Base-by-base conservation (phyloP, 2,329 filamentous ascomycete species). In the Epichloe sibirici region DNA sequence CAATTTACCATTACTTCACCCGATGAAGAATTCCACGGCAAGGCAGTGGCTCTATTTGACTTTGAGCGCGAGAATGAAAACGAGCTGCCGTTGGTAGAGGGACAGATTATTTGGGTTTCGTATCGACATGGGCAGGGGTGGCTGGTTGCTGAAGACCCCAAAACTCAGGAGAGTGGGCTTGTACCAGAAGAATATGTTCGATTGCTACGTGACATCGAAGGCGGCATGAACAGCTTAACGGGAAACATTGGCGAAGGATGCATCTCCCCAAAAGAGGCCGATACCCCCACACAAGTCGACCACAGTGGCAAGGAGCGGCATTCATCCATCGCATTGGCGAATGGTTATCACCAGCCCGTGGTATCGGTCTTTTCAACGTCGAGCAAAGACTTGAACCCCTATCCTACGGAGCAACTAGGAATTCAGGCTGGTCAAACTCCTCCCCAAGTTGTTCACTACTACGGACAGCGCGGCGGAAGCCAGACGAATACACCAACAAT, bases 111-210 rank as follows among this genome's bases (percentile, higher is more conserved):
- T 53, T 86, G 93, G 74, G 90, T 98, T 25, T 95, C 89, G 15
- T 98, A 97, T 67, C 81, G 93, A 44, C 90, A 97, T 65, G 91
- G 91, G 15, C 90, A 97, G 69, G 93, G 93, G 52, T 98, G 93
- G 93, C 77, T 98, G 49, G 93, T 98, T 25, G 93, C 93, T 4
- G 88, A 96, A 70, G 93, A 98, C 63, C 90, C 91, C 12, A 90
- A 89, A 67, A 96, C 90, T 1, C 89, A 82, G 58, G 93, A 98
- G 70, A 95, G 89, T 62, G 93, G 93, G 1, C 76, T 98, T 38
- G 93, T 98, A 2, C 93, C 93, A 0, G 93, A 98, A 69, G 90
- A 94, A 68, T 98, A 97, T 65, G 93, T 98, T 43, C 83, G 93
- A 15, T 74, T 98, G 45, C 76, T 98, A 55, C 83, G 90, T 47